phyloP scores from a whole-genome alignment of 345 rosid species.

The Sisymbrium irio region DNA sequence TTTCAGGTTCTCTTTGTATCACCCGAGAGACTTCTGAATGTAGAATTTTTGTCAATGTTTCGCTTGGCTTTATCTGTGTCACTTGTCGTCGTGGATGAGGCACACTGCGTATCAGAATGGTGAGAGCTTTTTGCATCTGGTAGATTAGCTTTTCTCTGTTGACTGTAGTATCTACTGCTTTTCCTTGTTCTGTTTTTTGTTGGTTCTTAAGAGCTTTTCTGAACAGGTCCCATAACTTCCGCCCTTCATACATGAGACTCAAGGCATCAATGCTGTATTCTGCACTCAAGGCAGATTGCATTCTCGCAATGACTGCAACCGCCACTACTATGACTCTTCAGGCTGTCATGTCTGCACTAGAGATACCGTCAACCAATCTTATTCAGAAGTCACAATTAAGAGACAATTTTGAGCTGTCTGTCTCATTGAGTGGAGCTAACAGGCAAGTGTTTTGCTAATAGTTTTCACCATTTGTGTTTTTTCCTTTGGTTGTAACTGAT shows the following conservation, averaged over 20 bases:
- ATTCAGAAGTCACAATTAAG: conserved; percentile 65
- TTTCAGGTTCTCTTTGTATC: conserved; percentile 94
- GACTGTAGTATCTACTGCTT: conserved; percentile 5
- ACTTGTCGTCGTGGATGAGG: conserved; percentile 94
- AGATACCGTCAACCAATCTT: conserved; percentile 78
- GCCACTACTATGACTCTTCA: conserved; percentile 70
- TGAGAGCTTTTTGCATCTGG: conserved; percentile 42
- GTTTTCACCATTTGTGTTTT: conserved; percentile 9
- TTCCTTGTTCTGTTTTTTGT: conserved; percentile 2
- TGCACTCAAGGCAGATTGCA: conserved; percentile 59
- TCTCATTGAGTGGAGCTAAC: conserved; percentile 63
- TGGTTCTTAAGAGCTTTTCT: conserved; percentile 19
- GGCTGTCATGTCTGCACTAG: conserved; percentile 83
- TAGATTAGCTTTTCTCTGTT: conserved; percentile 27
- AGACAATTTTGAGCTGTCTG: conserved; percentile 75
- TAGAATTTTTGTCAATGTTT: conserved; percentile 62
- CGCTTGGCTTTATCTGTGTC: conserved; percentile 51
- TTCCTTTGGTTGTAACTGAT: not conserved
- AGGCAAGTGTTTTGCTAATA: conserved; percentile 47
- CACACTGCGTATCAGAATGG: conserved; percentile 98
- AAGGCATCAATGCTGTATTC: conserved; percentile 76
- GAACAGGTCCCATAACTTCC: conserved; percentile 93
- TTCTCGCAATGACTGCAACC: conserved; percentile 98
- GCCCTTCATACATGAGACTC: conserved; percentile 95
- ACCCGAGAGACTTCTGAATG: conserved; percentile 83